Percentiles rank a stretch among this genome's conserved stretches.
Evolutionary conservation across 768 basidiomycete species (phyloP).

Genomic region (Agaricus subrufescens): DNA sequence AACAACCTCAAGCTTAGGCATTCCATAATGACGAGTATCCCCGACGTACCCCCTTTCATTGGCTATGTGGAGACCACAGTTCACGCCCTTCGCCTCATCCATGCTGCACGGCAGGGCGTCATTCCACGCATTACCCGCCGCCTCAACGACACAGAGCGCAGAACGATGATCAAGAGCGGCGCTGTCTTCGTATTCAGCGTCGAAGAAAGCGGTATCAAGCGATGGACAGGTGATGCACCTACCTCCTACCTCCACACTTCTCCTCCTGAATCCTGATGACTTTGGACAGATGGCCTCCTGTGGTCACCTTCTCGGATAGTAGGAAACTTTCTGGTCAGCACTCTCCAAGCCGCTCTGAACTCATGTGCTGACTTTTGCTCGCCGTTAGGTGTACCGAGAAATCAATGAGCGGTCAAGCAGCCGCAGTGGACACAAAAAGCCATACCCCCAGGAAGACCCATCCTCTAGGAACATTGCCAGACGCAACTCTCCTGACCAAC

Average conservation of each 20-base stretch:
- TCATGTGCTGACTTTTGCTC: neutral
- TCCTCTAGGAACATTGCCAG: conserved; percentile 31
- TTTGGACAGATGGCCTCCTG: conserved; percentile 45
- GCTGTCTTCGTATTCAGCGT: conserved; percentile 89
- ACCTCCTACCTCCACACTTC: neutral
- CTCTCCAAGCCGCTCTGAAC: neutral
- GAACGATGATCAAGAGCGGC: conserved; percentile 56
- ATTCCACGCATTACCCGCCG: conserved; percentile 82
- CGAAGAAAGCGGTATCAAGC: conserved; percentile 82
- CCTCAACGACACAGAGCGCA: conserved; percentile 76
- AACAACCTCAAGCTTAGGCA: conserved; percentile 53
- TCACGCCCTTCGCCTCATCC: conserved; percentile 78
- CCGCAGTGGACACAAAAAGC: conserved; percentile 44
- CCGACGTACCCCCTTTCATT: conserved; percentile 61
- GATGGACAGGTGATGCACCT: conserved; percentile 64
- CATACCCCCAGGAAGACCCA: conserved; percentile 47
- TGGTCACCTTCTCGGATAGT: conserved; percentile 87
- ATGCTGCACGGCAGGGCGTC: conserved; percentile 74
- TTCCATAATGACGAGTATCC: conserved; percentile 44
- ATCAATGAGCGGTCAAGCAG: conserved; percentile 65
- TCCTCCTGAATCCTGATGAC: conserved; percentile 13
- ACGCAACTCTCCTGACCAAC: conserved; percentile 37
- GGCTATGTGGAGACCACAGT: conserved; percentile 81
- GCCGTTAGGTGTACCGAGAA: conserved; percentile 70
- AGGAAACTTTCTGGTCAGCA: conserved; percentile 74